Evolutionary conservation across 1,284 basidiomycete species (phyloP).

Genomic region (Pholiota adiposa): DNA sequence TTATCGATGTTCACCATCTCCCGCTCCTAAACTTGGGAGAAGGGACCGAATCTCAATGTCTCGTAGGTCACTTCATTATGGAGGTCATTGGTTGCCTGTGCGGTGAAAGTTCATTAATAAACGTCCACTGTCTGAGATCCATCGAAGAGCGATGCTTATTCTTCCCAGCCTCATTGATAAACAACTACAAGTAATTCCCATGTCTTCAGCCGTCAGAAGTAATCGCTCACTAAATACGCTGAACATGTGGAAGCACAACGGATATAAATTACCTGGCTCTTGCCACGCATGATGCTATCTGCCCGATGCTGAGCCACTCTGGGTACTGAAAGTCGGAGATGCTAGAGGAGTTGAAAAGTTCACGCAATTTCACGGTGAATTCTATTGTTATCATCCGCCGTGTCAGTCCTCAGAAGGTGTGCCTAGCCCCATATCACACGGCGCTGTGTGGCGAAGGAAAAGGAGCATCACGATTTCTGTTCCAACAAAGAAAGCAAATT

Average conservation of each 20-base stretch:
- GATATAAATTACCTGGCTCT: neutral
- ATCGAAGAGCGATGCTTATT: neutral
- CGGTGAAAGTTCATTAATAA: too few species aligned
- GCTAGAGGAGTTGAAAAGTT: neutral
- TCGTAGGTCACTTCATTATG: too few species aligned
- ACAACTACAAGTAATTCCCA: neutral
- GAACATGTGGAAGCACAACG: neutral
- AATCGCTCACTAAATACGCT: neutral
- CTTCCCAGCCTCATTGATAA: neutral
- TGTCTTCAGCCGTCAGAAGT: neutral
- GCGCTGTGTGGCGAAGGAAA: neutral
- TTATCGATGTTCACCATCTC: too few species aligned
- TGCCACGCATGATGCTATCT: conserved; percentile 2
- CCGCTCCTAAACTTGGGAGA: too few species aligned
- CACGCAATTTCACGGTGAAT: neutral
- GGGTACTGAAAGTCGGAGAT: neutral
- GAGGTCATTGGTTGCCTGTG: neutral
- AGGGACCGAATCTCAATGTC: too few species aligned
- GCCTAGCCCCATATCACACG: neutral
- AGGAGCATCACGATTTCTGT: too few species aligned
- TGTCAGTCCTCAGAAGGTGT: neutral
- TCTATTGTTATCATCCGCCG: neutral
- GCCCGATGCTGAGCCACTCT: neutral
- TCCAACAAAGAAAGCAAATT: neutral
- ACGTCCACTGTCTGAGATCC: neutral